phyloP scores from a whole-genome alignment of 805 yeast genomes.

The Cyberlindnera saturnus region DNA sequence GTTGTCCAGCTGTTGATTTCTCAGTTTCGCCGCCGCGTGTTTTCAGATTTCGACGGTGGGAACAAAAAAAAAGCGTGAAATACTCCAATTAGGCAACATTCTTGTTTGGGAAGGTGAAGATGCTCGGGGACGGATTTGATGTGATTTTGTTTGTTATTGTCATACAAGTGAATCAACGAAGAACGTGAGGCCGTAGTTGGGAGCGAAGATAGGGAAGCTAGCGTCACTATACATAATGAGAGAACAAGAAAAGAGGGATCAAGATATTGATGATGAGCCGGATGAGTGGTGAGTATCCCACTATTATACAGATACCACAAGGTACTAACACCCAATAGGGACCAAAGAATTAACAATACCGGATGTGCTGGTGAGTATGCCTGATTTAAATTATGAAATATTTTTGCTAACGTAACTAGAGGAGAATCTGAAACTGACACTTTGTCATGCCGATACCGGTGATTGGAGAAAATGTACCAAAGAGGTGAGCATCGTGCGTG shows the following conservation, averaged over 20 bases:
- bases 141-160: too few relatives aligned
- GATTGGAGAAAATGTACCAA: conserved; percentile 73
- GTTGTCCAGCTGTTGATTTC: too few relatives aligned
- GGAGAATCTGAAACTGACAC: conserved; percentile 62
- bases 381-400: not conserved
- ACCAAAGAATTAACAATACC: conserved; percentile 61
- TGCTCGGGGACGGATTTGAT: too few relatives aligned
- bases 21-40: too few relatives aligned
- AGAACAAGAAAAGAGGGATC: not conserved
- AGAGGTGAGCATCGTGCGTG: conserved; percentile 41
- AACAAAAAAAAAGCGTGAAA: too few relatives aligned
- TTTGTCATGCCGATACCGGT: conserved; percentile 75
- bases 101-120: too few relatives aligned
- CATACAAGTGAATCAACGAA: too few relatives aligned
- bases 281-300: conserved; percentile 52
- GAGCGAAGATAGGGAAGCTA: too few relatives aligned
- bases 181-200: too few relatives aligned
- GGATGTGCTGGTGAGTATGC: conserved; percentile 56
- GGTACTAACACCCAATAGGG: conserved; percentile 36
- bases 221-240: not conserved
- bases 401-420: conserved; percentile 26
- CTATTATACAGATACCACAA: too few relatives aligned
- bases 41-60: too few relatives aligned
- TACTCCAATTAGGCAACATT: too few relatives aligned
- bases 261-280: conserved; percentile 50